Conservation (phyloP, 352 stramenopile species). For the Phytophthora tentaculata region DNA sequence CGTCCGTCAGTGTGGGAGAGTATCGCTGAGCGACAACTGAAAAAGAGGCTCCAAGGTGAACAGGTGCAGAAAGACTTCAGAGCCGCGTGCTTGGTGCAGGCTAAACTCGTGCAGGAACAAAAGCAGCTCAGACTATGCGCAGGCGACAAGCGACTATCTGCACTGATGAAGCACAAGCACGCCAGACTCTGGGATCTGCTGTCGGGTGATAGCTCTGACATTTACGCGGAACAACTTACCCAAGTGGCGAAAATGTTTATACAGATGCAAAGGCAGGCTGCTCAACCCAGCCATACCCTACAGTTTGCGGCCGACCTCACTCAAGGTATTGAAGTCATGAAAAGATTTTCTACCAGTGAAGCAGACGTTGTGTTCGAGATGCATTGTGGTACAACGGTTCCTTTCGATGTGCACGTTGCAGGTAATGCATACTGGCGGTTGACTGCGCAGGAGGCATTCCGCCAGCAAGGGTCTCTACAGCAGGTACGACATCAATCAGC, state of each 20-base stretch:
- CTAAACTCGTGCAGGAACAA: conserved; percentile 6
- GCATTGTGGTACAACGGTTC: conserved; percentile 7
- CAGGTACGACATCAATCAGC: neutral
- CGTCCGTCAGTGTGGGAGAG: conserved; percentile 6
- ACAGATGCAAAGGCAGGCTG: conserved; percentile 4
- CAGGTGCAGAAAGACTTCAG: neutral
- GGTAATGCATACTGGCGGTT: conserved; percentile 19
- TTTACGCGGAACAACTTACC: conserved; percentile 22
- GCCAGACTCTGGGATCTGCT: neutral
- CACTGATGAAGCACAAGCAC: neutral
- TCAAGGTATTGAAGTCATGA: neutral
- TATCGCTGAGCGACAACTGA: conserved; percentile 15
- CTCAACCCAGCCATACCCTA: neutral
- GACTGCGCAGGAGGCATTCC: conserved; percentile 3
- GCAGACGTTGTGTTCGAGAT: conserved; percentile 14
- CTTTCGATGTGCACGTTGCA: conserved; percentile 14
- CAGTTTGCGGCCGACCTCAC: neutral
- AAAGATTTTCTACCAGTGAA: neutral
- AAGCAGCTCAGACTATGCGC: conserved; percentile 10
- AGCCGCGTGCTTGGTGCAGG: neutral
- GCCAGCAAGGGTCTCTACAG: conserved; percentile 2
- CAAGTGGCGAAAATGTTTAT: conserved; percentile 20
- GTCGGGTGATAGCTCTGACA: conserved; percentile 9
- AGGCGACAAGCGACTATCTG: neutral
- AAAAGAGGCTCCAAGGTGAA: conserved; percentile 5